Evolutionary conservation across 768 basidiomycete species (phyloP).

Genomic region (Phylloporus scabripes): DNA sequence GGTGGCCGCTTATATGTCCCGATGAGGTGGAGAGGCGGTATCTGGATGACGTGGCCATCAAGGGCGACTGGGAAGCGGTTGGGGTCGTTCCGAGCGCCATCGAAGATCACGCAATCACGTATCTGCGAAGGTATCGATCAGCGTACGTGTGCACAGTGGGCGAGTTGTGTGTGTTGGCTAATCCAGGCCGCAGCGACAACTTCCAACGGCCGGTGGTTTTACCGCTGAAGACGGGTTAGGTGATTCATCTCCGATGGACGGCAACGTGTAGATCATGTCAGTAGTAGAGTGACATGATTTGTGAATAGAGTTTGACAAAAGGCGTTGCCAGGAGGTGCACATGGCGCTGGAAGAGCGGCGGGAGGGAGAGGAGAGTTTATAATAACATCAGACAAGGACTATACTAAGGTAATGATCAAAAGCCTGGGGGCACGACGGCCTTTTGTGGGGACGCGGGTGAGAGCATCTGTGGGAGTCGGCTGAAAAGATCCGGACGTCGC

Average conservation of each 20-base stretch:
- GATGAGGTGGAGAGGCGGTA: slow-evolving; percentile 89
- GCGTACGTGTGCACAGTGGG: slow-evolving; percentile 54
- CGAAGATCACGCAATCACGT: slow-evolving; percentile 84
- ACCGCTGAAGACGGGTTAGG: slow-evolving; percentile 44
- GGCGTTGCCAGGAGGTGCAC: slow-evolving; percentile 31
- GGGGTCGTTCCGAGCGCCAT: slow-evolving; percentile 79
- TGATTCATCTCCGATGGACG: slow-evolving; percentile 26
- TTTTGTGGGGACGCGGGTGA: slow-evolving; percentile 42
- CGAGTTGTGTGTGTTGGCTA: slow-evolving; percentile 8
- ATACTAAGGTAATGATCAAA: slow-evolving; percentile 40
- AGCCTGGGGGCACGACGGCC: slow-evolving; percentile 80
- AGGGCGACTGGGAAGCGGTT: slow-evolving; percentile 79
- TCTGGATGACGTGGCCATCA: slow-evolving; percentile 70
- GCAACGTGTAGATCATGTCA: slow-evolving; percentile 25
- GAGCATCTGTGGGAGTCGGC: slow-evolving; percentile 54
- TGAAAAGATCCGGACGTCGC: slow-evolving; percentile 5
- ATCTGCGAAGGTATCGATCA: slow-evolving; percentile 83
- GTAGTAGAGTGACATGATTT: slow-evolving; percentile 16
- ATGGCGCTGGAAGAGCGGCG: slow-evolving; percentile 14
- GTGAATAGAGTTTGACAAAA: slow-evolving; percentile 23
- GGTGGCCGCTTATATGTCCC: slow-evolving; percentile 91
- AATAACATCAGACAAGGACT: slow-evolving; percentile 17
- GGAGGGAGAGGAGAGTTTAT: slow-evolving; percentile 21
- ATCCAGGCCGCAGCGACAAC: slow-evolving; percentile 45
- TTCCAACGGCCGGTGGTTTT: slow-evolving; percentile 63